Evolutionary conservation across 305 asterid species (phyloP).

Genomic region (Fraxinus ornus): DNA sequence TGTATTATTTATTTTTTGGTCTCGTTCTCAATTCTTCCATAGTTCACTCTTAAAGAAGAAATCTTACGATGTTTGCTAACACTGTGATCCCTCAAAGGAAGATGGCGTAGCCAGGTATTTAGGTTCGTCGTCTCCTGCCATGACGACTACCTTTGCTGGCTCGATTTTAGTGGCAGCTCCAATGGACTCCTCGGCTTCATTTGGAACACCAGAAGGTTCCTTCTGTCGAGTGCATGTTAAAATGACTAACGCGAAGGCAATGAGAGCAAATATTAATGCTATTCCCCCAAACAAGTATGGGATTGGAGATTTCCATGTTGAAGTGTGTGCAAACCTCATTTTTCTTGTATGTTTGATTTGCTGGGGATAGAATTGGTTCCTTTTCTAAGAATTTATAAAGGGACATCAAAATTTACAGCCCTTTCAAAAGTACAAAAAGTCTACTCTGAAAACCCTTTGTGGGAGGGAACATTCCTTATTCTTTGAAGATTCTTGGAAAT

Average conservation of each 20-base stretch:
- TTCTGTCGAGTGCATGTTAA: constrained; percentile 17
- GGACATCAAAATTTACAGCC: not conserved
- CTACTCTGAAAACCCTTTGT: not conserved
- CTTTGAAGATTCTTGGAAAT: not conserved
- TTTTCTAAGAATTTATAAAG: not conserved
- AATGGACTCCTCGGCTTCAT: not conserved
- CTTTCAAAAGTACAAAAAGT: not conserved
- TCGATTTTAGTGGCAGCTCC: not conserved
- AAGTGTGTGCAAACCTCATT: constrained; percentile 18
- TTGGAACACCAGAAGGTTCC: not conserved
- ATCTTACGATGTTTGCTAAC: not conserved
- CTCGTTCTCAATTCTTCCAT: not conserved
- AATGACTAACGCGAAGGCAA: constrained; percentile 14
- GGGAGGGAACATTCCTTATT: not conserved
- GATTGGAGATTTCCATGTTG: constrained; percentile 28
- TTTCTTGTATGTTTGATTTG: not conserved
- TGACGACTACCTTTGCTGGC: constrained; percentile 23
- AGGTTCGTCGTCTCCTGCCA: constrained; percentile 31
- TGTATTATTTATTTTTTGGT: no score
- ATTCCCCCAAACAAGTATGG: constrained; percentile 29
- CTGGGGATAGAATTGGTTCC: not conserved
- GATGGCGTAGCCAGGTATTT: constrained; percentile 27
- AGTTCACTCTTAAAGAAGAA: not conserved
- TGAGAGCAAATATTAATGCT: constrained; percentile 8
- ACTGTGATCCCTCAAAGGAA: not conserved